Percentiles rank a stretch among this genome's conserved stretches.
Evolutionary conservation across 2,329 filamentous ascomycete genomes (phyloP).

Genomic region (Nemania sp.): DNA sequence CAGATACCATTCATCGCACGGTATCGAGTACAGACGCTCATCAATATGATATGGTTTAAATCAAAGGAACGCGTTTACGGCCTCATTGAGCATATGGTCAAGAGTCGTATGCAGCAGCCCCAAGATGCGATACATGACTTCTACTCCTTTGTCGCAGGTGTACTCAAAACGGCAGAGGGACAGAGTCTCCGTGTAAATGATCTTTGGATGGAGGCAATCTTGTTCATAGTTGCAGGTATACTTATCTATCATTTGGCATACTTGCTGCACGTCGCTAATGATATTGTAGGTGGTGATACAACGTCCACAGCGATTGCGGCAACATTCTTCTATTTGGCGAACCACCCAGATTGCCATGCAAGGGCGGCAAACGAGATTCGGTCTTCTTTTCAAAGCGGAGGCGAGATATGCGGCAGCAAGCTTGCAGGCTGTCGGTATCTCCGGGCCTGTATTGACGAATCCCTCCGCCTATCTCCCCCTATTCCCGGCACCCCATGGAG

Average conservation of each 20-base stretch:
- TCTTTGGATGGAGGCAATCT: slow-evolving; percentile 51
- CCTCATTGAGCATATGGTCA: slow-evolving; percentile 21
- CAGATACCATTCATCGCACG: slow-evolving; percentile 19
- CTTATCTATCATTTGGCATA: not conserved
- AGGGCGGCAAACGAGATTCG: slow-evolving; percentile 27
- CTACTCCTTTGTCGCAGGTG: slow-evolving; percentile 24
- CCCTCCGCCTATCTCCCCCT: slow-evolving; percentile 29
- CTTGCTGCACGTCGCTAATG: slow-evolving; percentile 11
- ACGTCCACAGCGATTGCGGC: slow-evolving; percentile 31
- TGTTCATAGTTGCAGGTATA: slow-evolving; percentile 36
- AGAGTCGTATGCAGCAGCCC: slow-evolving; percentile 19
- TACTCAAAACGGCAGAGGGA: slow-evolving; percentile 16
- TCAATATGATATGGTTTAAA: slow-evolving; percentile 16
- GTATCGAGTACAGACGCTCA: slow-evolving; percentile 13
- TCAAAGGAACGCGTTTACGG: slow-evolving; percentile 7
- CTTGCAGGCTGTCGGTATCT: slow-evolving; percentile 28
- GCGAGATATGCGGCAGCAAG: slow-evolving; percentile 24
- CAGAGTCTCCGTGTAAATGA: slow-evolving; percentile 34
- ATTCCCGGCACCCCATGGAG: slow-evolving; percentile 23
- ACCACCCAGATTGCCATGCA: slow-evolving; percentile 19
- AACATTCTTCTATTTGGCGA: slow-evolving; percentile 32
- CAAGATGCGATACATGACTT: slow-evolving; percentile 22
- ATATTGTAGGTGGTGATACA: slow-evolving; percentile 10
- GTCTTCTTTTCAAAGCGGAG: slow-evolving; percentile 14
- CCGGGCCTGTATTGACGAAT: slow-evolving; percentile 25